phyloP scores from a whole-genome alignment of 495 filamentous ascomycete genomes.

The Trichoderma asperelloides region DNA sequence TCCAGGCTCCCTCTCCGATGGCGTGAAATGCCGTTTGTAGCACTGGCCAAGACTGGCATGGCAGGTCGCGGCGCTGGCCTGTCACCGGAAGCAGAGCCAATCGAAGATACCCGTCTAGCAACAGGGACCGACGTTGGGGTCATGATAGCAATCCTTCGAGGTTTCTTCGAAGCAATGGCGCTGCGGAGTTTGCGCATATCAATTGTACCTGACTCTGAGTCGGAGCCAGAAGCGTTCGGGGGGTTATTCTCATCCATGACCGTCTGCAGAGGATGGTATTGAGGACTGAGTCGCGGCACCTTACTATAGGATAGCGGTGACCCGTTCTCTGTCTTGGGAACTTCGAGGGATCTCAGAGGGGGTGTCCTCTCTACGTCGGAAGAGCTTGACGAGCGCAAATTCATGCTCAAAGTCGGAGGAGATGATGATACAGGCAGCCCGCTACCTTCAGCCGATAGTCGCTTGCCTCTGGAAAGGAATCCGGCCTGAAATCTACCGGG shows the following conservation, averaged over 20 bases:
- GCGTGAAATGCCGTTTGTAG: slow-evolving; percentile 37
- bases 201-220: slow-evolving; percentile 33
- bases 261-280: slow-evolving; percentile 20
- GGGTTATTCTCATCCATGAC: slow-evolving; percentile 32
- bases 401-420: neutral
- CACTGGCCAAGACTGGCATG: slow-evolving; percentile 26
- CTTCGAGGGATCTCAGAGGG: slow-evolving; percentile 24
- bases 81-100: slow-evolving; percentile 13
- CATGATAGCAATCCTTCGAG: slow-evolving; percentile 29
- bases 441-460: slow-evolving; percentile 14
- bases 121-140: slow-evolving; percentile 16
- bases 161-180: slow-evolving; percentile 35
- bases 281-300: neutral
- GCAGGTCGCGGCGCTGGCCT: slow-evolving; percentile 12
- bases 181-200: slow-evolving; percentile 37
- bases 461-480: slow-evolving; percentile 62
- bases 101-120: slow-evolving; percentile 29
- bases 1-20: slow-evolving; percentile 31
- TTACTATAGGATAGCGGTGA: slow-evolving; percentile 23
- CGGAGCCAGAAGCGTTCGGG: slow-evolving; percentile 21
- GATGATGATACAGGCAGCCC: neutral
- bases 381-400: slow-evolving; percentile 13
- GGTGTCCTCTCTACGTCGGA: slow-evolving; percentile 60
- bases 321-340: slow-evolving; percentile 24
- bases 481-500: slow-evolving; percentile 83